Percentiles rank a stretch among this genome's conserved stretches.
Conservation (phyloP, 2,329 filamentous ascomycete species). For the Cladophialophora psammophila region DNA sequence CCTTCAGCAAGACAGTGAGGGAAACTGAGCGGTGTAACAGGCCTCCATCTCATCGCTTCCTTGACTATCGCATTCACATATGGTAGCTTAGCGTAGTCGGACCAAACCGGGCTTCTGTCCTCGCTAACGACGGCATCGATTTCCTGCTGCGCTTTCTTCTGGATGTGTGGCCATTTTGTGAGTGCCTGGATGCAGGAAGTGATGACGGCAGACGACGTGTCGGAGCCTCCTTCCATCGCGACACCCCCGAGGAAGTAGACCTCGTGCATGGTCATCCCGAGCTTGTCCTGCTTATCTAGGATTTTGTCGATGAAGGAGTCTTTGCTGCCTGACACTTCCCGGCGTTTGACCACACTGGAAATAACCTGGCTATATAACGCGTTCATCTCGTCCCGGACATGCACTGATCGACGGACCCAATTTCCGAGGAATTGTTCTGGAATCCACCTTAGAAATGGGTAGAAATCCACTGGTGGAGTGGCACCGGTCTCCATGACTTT, state of each 20-base stretch:
- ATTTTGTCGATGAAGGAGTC: conserved; percentile 52
- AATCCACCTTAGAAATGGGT: conserved; percentile 53
- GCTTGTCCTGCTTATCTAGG: conserved; percentile 47
- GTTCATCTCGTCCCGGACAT: conserved; percentile 52
- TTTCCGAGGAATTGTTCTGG: conserved; percentile 53
- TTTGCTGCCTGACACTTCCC: conserved; percentile 39
- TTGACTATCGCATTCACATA: conserved; percentile 46
- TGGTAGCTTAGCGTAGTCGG: conserved; percentile 44
- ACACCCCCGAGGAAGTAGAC: conserved; percentile 47
- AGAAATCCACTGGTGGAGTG: conserved; percentile 59
- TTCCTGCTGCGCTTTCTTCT: conserved; percentile 54
- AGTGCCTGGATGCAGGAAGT: conserved; percentile 52
- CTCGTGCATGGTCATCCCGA: conserved; percentile 49
- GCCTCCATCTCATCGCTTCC: conserved; percentile 48
- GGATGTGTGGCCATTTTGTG: conserved; percentile 57
- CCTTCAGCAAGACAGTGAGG: conserved; percentile 52
- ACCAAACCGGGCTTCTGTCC: conserved; percentile 44
- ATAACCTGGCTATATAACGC: conserved; percentile 50
- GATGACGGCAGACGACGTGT: conserved; percentile 51
- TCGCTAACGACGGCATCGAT: conserved; percentile 50
- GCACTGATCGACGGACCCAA: conserved; percentile 48
- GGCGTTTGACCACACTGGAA: conserved; percentile 45
- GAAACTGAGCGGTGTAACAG: conserved; percentile 54
- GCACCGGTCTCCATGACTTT: conserved; percentile 56
- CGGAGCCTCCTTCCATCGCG: conserved; percentile 47